Evolutionary conservation across 108 stramenopile species (phyloP).

Genomic region (Fistulifera solaris): DNA sequence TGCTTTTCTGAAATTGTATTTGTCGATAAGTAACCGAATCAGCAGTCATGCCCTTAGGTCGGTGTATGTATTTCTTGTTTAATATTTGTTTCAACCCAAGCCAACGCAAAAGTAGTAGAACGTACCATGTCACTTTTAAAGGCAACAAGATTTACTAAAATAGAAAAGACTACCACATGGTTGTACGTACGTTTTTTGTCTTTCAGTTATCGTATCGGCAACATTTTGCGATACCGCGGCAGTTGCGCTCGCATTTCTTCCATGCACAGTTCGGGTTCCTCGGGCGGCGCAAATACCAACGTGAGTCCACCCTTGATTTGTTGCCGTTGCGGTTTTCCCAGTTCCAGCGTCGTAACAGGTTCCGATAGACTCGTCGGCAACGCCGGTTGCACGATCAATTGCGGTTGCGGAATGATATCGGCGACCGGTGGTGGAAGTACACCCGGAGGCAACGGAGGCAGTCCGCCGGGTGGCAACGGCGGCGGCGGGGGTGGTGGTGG

Average conservation of each 20-base stretch:
- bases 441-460: conserved; percentile 27
- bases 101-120: no score
- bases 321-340: conserved; percentile 15
- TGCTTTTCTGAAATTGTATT: no score
- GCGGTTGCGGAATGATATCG: conserved; percentile 66
- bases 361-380: conserved; percentile 40
- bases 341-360: not conserved
- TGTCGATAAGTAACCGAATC: no score
- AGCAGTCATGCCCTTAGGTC: no score
- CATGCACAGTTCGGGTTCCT: conserved; percentile 35
- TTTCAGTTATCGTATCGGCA: no score
- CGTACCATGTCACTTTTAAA: no score
- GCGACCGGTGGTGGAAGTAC: conserved; percentile 26
- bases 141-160: no score
- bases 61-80: no score
- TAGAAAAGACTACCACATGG: no score
- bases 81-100: no score
- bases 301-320: conserved; percentile 49
- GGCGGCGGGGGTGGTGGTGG: conserved; percentile 46
- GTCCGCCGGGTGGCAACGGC: conserved; percentile 9
- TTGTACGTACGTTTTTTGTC: no score
- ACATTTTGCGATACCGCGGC: conserved; percentile 22
- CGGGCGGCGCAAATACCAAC: conserved; percentile 27
- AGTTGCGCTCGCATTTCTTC: conserved; percentile 41
- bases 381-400: conserved; percentile 38